phyloP scores from a whole-genome alignment of 176 grass and related monocot species.

The Zoysia japonica region DNA sequence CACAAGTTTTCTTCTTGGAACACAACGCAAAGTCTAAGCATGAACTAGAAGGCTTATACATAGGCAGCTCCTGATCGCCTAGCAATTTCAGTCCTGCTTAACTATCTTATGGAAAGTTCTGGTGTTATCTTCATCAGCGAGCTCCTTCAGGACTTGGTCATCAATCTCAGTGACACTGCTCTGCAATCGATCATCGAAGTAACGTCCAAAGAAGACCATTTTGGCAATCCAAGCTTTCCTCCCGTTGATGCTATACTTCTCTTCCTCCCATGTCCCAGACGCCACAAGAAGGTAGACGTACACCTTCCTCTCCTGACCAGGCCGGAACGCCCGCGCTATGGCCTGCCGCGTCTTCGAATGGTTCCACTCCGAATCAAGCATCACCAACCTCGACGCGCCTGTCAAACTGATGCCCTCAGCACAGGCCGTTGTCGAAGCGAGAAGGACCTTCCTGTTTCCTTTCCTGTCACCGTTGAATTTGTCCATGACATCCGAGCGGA shows the following conservation, averaged over 20 bases:
- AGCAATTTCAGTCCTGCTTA: slow-evolving; percentile 47
- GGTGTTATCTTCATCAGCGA: slow-evolving; percentile 63
- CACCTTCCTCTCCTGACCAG: slow-evolving; percentile 77
- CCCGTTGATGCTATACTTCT: slow-evolving; percentile 68
- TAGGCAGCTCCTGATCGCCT: too few relatives aligned
- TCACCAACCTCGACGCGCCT: slow-evolving; percentile 77
- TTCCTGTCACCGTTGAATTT: slow-evolving; percentile 63
- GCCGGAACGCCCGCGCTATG: slow-evolving; percentile 83
- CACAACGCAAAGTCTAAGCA: not conserved
- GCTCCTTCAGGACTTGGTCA: slow-evolving; percentile 71
- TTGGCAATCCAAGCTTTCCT: slow-evolving; percentile 79
- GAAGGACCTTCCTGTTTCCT: slow-evolving; percentile 70
- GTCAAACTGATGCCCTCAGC: slow-evolving; percentile 93
- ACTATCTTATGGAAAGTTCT: slow-evolving; percentile 62
- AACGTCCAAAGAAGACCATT: slow-evolving; percentile 69
- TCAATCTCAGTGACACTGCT: slow-evolving; percentile 40
- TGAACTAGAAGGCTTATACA: not conserved
- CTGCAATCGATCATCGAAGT: slow-evolving; percentile 35
- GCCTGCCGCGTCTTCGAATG: slow-evolving; percentile 92
- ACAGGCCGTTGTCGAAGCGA: slow-evolving; percentile 90
- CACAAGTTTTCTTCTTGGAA: too few relatives aligned
- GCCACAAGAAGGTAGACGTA: slow-evolving; percentile 78
- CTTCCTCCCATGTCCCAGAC: slow-evolving; percentile 84
- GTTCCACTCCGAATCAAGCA: slow-evolving; percentile 98
- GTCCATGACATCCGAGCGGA: slow-evolving; percentile 71